Conservation (phyloP, 2,329 filamentous ascomycete species). For the Penicillium capsulatum region DNA sequence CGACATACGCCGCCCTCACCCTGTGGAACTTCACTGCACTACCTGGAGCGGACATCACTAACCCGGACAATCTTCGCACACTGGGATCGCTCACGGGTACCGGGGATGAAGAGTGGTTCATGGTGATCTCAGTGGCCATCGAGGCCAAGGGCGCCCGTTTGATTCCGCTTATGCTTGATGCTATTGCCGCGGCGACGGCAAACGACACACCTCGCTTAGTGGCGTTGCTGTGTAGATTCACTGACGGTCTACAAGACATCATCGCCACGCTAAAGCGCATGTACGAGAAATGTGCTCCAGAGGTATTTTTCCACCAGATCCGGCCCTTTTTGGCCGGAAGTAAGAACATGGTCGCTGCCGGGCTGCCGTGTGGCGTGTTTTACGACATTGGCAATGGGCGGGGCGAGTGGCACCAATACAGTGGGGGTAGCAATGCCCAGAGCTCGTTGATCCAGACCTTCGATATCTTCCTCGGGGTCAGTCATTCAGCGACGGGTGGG, state of each 20-base stretch:
- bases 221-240: slow-evolving; percentile 39
- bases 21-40: slow-evolving; percentile 38
- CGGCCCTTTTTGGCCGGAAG: slow-evolving; percentile 51
- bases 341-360: slow-evolving; percentile 52
- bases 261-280: slow-evolving; percentile 46
- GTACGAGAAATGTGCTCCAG: slow-evolving; percentile 49
- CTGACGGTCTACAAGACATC: slow-evolving; percentile 42
- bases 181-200: slow-evolving; percentile 43
- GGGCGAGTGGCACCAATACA: slow-evolving; percentile 49
- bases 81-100: slow-evolving; percentile 38
- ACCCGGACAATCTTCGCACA: slow-evolving; percentile 35
- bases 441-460: slow-evolving; percentile 54
- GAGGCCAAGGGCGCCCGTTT: slow-evolving; percentile 49
- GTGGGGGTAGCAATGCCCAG: slow-evolving; percentile 54
- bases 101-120: slow-evolving; percentile 47
- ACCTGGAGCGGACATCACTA: slow-evolving; percentile 29
- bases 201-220: slow-evolving; percentile 39
- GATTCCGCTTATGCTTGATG: slow-evolving; percentile 45
- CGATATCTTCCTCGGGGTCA: slow-evolving; percentile 50
- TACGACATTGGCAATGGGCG: slow-evolving; percentile 49
- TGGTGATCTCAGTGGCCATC: slow-evolving; percentile 51
- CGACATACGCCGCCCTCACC: slow-evolving; percentile 42
- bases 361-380: slow-evolving; percentile 50
- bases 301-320: slow-evolving; percentile 51
- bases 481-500: slow-evolving; percentile 43